Evolutionary conservation across 1,139 yeast species (phyloP).

Genomic region (Lodderomyces metapsilosis): DNA sequence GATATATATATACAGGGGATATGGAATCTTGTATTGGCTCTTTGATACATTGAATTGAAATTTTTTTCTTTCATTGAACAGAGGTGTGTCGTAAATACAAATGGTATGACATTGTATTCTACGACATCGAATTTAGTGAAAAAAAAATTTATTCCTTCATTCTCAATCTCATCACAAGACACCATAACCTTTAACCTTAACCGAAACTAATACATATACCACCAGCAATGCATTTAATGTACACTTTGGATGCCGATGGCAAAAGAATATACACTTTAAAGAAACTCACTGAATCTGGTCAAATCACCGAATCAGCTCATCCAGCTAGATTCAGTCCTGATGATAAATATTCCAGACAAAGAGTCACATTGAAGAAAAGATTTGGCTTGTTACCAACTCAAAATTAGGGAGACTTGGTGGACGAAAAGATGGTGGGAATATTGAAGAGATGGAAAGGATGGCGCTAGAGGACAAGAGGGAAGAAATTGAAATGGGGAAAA

Average conservation of each 20-base stretch:
- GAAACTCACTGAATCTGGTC: constrained; percentile 79
- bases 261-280: constrained; percentile 92
- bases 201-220: not conserved
- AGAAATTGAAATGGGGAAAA: too few relatives aligned
- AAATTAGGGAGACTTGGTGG: constrained; percentile 22
- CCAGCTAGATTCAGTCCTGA: constrained; percentile 99
- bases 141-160: not conserved
- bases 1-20: not conserved
- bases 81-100: not conserved
- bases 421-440: not conserved
- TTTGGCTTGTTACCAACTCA: constrained; percentile 87
- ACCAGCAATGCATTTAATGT: constrained; percentile 99
- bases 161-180: not conserved
- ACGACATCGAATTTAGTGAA: not conserved
- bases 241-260: constrained; percentile 91
- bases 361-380: constrained; percentile 97
- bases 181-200: too few relatives aligned
- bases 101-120: not conserved
- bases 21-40: too few relatives aligned
- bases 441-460: too few relatives aligned
- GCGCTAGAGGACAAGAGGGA: too few relatives aligned
- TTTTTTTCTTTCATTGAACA: constrained; percentile 1
- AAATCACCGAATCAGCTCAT: constrained; percentile 97
- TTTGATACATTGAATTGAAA: not conserved
- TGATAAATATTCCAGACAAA: constrained; percentile 97